phyloP scores from a whole-genome alignment of 352 stramenopile species.

The Phytopythium chamaehyphon region DNA sequence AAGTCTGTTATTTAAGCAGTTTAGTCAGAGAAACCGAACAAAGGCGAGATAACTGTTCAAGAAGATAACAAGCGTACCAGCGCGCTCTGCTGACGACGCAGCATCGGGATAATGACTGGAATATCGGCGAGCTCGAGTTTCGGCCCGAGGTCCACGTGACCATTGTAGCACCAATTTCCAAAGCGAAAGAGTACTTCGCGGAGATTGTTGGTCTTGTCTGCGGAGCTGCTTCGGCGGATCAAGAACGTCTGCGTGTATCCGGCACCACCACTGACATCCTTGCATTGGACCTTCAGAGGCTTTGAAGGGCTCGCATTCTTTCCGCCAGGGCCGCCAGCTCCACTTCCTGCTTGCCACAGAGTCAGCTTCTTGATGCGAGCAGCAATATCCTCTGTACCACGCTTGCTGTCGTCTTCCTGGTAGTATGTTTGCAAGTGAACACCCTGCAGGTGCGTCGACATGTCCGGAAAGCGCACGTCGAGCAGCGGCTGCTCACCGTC shows the following conservation, averaged over 20 bases:
- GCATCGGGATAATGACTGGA: slow-evolving; percentile 91
- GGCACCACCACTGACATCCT: slow-evolving; percentile 62
- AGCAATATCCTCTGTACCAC: not conserved
- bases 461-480: slow-evolving; percentile 92
- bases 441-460: slow-evolving; percentile 87
- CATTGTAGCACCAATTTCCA: slow-evolving; percentile 95
- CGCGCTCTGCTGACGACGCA: slow-evolving; percentile 90
- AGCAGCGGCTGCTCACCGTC: slow-evolving; percentile 91
- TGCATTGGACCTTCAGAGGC: slow-evolving; percentile 80
- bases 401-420: slow-evolving; percentile 70
- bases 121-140: slow-evolving; percentile 90
- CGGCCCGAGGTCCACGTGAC: slow-evolving; percentile 87
- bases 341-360: slow-evolving; percentile 71
- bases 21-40: not conserved
- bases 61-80: slow-evolving; percentile 37
- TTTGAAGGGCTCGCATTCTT: slow-evolving; percentile 65
- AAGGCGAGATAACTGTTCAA: not conserved
- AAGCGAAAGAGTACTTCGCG: slow-evolving; percentile 94
- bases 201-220: slow-evolving; percentile 40
- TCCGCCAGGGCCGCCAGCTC: slow-evolving; percentile 28
- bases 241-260: slow-evolving; percentile 87
- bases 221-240: slow-evolving; percentile 59
- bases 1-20: slow-evolving; percentile 39
- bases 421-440: slow-evolving; percentile 83
- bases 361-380: slow-evolving; percentile 89